Percentiles rank a stretch among this genome's conserved stretches.
These are phyloP conservation scores for Trypanosoma cruzi DNA, from an alignment of 208 protist species.

Conservation along the genomic window DNA sequence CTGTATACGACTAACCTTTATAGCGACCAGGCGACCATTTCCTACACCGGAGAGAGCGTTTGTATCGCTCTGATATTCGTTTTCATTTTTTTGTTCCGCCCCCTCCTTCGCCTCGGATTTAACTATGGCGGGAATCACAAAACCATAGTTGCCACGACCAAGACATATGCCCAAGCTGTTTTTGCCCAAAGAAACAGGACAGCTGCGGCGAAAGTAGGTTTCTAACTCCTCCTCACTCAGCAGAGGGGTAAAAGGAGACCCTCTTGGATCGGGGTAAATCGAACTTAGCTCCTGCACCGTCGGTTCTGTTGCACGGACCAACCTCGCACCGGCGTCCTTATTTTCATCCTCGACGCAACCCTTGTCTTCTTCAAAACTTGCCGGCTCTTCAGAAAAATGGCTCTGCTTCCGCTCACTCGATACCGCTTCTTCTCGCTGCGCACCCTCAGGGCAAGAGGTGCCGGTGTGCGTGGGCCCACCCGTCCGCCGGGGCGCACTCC, in stretches of 20 bases:
- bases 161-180: constrained; percentile 1
- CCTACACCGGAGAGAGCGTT: background rate
- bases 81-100: background rate
- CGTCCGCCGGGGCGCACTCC: constrained; percentile 9
- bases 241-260: constrained; percentile 18
- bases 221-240: background rate
- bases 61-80: background rate
- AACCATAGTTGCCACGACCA: constrained; percentile 27
- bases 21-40: constrained; percentile 7
- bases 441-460: background rate
- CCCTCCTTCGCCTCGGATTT: background rate
- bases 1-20: constrained; percentile 25
- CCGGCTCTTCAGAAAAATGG: background rate
- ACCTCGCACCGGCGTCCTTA: background rate
- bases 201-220: background rate
- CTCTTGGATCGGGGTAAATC: constrained; percentile 3
- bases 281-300: constrained; percentile 5
- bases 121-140: constrained; percentile 21
- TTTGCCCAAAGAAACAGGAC: background rate
- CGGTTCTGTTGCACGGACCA: background rate
- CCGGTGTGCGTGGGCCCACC: too few relatives aligned
- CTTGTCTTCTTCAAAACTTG: background rate
- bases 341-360: background rate
- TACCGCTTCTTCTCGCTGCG: background rate
- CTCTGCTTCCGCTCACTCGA: background rate